Conservation (phyloP, 139 green algal genomes). For the Picochlorum sp. region DNA sequence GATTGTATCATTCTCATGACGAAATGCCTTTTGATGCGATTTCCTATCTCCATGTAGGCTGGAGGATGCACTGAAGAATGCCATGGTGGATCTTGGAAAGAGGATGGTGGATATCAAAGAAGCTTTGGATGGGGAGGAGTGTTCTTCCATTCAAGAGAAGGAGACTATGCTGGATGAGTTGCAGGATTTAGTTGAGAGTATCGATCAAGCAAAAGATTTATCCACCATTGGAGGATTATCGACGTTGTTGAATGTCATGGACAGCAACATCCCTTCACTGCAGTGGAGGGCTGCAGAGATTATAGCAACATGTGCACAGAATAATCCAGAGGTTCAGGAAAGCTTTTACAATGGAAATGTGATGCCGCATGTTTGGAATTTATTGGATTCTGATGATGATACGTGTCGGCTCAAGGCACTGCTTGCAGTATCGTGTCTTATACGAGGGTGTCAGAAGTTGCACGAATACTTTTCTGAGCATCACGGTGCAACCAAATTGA, state of each 20-base stretch:
- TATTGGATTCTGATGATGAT: slow-evolving; percentile 38
- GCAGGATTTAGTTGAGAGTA: slow-evolving; percentile 63
- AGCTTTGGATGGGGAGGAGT: slow-evolving; percentile 22
- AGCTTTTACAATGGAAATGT: slow-evolving; percentile 57
- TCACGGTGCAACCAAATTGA: slow-evolving; percentile 5
- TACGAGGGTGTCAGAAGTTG: slow-evolving; percentile 11
- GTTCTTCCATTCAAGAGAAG: slow-evolving; percentile 28
- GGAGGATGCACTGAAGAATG: slow-evolving; percentile 48
- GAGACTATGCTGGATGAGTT: slow-evolving; percentile 74
- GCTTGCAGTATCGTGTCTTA: slow-evolving; percentile 46
- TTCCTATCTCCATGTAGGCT: slow-evolving; percentile 37
- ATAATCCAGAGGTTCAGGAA: slow-evolving; percentile 71
- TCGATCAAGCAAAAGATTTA: slow-evolving; percentile 78
- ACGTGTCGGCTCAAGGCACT: slow-evolving; percentile 37
- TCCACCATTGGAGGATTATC: slow-evolving; percentile 68
- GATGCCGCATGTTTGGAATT: slow-evolving; percentile 43
- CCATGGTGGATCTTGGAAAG: slow-evolving; percentile 59
- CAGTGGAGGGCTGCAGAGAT: slow-evolving; percentile 65
- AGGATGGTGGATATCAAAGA: slow-evolving; percentile 68
- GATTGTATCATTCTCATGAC: background rate
- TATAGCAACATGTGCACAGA: slow-evolving; percentile 65
- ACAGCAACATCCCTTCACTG: slow-evolving; percentile 37
- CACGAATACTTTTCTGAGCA: slow-evolving; percentile 7
- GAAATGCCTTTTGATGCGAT: background rate
- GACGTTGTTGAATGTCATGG: slow-evolving; percentile 61